Conservation (phyloP, 192 early-diverging fungal genomes). For the Diversispora eburnea region DNA sequence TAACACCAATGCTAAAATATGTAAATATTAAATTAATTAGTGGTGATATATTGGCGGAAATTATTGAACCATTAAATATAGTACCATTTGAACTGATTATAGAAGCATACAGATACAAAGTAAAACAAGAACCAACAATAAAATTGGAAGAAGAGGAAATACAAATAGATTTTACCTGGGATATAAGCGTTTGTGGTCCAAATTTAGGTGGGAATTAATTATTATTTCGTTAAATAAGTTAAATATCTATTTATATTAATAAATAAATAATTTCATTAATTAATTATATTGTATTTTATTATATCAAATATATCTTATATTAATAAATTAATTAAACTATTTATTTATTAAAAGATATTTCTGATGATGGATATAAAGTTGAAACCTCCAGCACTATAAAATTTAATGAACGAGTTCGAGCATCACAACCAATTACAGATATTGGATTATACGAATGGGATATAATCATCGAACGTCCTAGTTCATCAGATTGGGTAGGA, state of each 20-base stretch:
- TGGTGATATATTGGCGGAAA: background rate
- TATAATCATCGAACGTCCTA: background rate
- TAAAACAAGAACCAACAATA: no score
- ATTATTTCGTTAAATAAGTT: no score
- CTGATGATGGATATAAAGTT: background rate
- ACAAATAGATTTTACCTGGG: background rate
- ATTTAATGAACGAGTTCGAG: background rate
- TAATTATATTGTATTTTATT: no score
- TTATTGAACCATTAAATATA: constrained; percentile 12
- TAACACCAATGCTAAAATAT: background rate
- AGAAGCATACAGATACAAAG: background rate
- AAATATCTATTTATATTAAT: no score
- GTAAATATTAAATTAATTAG: background rate
- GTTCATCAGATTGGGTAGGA: background rate
- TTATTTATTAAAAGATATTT: no score
- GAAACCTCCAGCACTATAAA: no score
- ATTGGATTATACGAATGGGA: constrained; percentile 14
- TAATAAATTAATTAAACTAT: no score
- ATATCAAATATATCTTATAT: no score
- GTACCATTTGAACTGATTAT: background rate
- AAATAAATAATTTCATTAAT: no score
- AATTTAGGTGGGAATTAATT: no score
- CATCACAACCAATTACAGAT: background rate
- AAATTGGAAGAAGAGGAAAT: no score
- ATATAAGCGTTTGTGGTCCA: background rate